Conservation (phyloP, 2,329 filamentous ascomycete genomes). For the Grosmannia huntii region DNA sequence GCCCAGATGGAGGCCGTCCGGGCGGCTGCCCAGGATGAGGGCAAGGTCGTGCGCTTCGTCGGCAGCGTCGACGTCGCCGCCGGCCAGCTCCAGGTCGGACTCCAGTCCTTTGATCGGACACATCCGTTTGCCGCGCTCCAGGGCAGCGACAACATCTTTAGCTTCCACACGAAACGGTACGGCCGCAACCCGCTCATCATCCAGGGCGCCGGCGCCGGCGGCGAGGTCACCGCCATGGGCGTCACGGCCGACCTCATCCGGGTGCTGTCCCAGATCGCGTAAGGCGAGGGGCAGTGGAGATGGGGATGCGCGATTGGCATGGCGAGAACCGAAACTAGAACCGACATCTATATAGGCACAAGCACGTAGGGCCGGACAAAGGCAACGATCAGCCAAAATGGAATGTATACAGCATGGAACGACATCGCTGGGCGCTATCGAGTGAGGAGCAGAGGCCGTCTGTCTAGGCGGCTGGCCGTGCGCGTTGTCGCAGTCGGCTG, state of each 20-base stretch:
- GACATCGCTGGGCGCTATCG: neutral
- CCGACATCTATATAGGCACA: neutral
- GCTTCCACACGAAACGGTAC: constrained; percentile 94
- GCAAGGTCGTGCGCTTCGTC: constrained; percentile 88
- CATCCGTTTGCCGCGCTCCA: constrained; percentile 90
- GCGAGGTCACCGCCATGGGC: constrained; percentile 95
- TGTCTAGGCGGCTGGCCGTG: neutral
- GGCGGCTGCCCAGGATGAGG: constrained; percentile 68
- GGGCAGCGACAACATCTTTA: constrained; percentile 98
- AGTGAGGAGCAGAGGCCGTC: neutral
- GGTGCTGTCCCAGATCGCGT: constrained; percentile 59
- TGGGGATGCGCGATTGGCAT: neutral
- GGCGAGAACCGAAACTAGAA: neutral
- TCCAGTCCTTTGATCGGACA: constrained; percentile 77
- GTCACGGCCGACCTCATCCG: constrained; percentile 90
- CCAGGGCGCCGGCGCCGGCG: constrained; percentile 87
- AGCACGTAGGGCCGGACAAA: no score
- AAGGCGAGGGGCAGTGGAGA: neutral
- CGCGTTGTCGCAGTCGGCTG: neutral
- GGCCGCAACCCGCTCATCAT: constrained; percentile 83
- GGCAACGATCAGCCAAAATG: no score
- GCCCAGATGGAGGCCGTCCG: constrained; percentile 82
- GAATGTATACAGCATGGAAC: neutral
- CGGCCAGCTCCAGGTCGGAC: constrained; percentile 76
- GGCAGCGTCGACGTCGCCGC: constrained; percentile 80